These are phyloP conservation scores for Fennellomyces sp. DNA, from an alignment of 371 early-diverging fungal genomes.

Conservation along the genomic window DNA sequence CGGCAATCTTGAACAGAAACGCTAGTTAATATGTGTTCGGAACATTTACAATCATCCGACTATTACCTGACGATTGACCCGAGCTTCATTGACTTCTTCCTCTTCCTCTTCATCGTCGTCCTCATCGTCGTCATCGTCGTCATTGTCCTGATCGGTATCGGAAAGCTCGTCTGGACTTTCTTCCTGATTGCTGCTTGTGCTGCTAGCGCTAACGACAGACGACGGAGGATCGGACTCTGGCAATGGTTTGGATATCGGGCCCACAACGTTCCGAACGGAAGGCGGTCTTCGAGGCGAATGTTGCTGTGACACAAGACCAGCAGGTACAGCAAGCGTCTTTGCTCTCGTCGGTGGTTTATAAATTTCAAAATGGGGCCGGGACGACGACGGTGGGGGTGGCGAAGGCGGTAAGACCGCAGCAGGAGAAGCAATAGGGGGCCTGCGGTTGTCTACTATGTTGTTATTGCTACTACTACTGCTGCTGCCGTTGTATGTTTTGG, in stretches of 20 bases:
- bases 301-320: background rate
- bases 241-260: constrained; percentile 6
- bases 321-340: background rate
- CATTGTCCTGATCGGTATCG: constrained; percentile 28
- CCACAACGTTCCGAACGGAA: background rate
- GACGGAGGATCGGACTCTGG: background rate
- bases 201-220: background rate
- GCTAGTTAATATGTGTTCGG: no score
- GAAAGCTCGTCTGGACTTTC: constrained; percentile 23
- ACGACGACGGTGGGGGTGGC: background rate
- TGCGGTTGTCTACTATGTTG: background rate
- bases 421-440: background rate
- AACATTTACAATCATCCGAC: background rate
- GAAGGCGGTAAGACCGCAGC: background rate
- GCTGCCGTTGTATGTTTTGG: constrained; percentile 2
- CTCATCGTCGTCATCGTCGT: constrained; percentile 10
- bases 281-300: background rate
- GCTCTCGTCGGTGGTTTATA: constrained; percentile 12
- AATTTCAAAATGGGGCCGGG: constrained; percentile 8
- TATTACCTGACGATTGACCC: constrained; percentile 44
- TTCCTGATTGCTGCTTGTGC: constrained; percentile 16
- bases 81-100: constrained; percentile 34
- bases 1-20: constrained; percentile 58
- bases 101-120: constrained; percentile 29
- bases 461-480: background rate